Conservation (phyloP, 2,329 filamentous ascomycete species). For the Huntiella abstrusa region DNA sequence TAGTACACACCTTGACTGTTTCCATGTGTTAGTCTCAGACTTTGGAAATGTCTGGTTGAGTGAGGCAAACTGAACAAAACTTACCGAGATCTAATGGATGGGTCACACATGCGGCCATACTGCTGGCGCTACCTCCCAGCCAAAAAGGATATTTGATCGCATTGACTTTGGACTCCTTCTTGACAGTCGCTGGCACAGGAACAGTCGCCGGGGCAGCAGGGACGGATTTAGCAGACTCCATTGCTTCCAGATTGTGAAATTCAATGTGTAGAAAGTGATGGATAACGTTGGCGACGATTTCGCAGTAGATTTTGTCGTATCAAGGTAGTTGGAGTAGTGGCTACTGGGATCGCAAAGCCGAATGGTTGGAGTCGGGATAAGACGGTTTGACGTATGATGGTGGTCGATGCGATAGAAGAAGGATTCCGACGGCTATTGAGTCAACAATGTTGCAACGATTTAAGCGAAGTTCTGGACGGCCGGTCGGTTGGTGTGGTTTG, state of each 20-base stretch:
- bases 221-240: conserved; percentile 7
- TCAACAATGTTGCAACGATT: too few relatives aligned
- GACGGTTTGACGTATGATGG: too few relatives aligned
- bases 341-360: too few relatives aligned
- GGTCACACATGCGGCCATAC: conserved; percentile 76
- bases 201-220: not conserved
- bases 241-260: not conserved
- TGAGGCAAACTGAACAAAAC: conserved; percentile 17
- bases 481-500: too few relatives aligned
- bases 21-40: conserved; percentile 9
- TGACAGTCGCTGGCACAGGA: not conserved
- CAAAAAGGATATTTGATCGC: conserved; percentile 58
- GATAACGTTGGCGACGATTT: too few relatives aligned
- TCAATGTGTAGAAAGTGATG: too few relatives aligned
- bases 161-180: conserved; percentile 16
- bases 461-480: too few relatives aligned
- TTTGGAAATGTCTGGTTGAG: not conserved
- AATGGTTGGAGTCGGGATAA: too few relatives aligned
- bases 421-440: too few relatives aligned
- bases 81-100: conserved; percentile 83
- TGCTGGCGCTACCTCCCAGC: conserved; percentile 92
- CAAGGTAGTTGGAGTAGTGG: too few relatives aligned
- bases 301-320: too few relatives aligned
- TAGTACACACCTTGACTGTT: conserved; percentile 31
- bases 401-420: too few relatives aligned